Percentiles rank a stretch among this genome's conserved stretches.
Evolutionary conservation across 1,284 basidiomycete species (phyloP).

Genomic region (Cutaneotrichosporon cavernicola): DNA sequence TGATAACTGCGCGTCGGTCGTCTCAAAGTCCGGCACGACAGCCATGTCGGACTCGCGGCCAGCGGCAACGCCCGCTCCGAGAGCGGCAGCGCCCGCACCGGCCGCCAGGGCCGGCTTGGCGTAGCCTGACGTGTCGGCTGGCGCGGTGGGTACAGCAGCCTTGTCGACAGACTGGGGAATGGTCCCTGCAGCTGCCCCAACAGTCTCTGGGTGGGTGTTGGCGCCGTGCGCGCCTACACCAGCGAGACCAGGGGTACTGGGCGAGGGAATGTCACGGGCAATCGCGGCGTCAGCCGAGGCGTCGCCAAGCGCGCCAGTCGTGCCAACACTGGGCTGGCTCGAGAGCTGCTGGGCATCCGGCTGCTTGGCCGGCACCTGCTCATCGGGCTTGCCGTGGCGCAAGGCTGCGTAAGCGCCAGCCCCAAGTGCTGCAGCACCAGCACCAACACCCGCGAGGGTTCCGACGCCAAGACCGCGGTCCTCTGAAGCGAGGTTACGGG

Average conservation of each 20-base stretch:
- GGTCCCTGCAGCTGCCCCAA: no score
- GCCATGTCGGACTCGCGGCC: neutral
- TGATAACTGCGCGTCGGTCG: neutral
- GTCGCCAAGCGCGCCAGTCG: neutral
- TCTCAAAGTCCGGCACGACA: neutral
- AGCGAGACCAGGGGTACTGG: neutral
- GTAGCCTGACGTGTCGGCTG: neutral
- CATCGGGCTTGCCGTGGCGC: neutral
- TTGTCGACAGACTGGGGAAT: neutral
- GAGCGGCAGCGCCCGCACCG: neutral
- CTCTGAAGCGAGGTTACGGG: neutral
- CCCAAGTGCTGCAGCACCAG: conserved; percentile 2
- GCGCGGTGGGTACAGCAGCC: neutral
- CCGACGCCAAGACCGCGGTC: neutral
- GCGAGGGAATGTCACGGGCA: neutral
- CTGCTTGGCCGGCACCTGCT: neutral
- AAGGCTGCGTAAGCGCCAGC: neutral
- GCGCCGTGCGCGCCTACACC: neutral
- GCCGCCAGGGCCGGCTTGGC: neutral
- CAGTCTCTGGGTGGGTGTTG: neutral
- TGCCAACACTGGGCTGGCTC: neutral
- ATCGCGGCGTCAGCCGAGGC: neutral
- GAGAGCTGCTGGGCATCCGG: neutral
- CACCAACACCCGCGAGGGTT: neutral
- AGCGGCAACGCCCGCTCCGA: neutral